phyloP scores from a whole-genome alignment of 257 asterid species.

The Salvia hispanica region DNA sequence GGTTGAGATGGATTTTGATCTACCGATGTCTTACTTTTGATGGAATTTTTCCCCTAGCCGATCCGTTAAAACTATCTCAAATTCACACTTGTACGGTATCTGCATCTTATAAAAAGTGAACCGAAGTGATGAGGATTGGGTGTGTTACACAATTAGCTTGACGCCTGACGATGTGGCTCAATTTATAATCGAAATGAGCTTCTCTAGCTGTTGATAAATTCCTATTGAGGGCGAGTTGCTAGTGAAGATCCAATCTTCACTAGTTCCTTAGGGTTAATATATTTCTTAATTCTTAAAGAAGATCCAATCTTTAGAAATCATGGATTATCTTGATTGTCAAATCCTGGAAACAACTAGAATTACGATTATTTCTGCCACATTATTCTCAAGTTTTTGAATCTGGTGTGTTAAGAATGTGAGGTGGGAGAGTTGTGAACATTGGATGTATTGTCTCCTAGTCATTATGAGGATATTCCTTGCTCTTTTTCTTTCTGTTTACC shows the following conservation, averaged over 20 bases:
- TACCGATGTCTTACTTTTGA: background rate
- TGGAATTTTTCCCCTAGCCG: background rate
- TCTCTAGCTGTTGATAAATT: background rate
- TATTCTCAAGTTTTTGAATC: no score
- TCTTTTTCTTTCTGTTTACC: no score
- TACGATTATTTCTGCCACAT: background rate
- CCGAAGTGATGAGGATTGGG: background rate
- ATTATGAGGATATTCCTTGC: background rate
- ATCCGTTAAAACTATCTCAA: background rate
- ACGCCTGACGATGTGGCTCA: background rate
- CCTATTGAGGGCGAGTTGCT: background rate
- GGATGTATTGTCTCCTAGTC: background rate
- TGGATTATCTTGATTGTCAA: background rate
- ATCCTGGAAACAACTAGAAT: background rate
- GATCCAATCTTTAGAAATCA: constrained; percentile 1
- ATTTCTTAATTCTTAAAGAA: background rate
- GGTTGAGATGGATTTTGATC: background rate
- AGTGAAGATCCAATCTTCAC: background rate
- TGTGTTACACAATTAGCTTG: background rate
- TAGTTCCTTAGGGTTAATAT: no score
- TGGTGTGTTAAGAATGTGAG: background rate
- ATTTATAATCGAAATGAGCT: background rate
- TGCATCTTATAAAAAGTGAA: background rate
- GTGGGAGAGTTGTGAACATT: background rate
- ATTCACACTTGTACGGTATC: background rate